These are phyloP conservation scores for Phytopythium litorale DNA, from an alignment of 352 stramenopile genomes.

Conservation along the genomic window DNA sequence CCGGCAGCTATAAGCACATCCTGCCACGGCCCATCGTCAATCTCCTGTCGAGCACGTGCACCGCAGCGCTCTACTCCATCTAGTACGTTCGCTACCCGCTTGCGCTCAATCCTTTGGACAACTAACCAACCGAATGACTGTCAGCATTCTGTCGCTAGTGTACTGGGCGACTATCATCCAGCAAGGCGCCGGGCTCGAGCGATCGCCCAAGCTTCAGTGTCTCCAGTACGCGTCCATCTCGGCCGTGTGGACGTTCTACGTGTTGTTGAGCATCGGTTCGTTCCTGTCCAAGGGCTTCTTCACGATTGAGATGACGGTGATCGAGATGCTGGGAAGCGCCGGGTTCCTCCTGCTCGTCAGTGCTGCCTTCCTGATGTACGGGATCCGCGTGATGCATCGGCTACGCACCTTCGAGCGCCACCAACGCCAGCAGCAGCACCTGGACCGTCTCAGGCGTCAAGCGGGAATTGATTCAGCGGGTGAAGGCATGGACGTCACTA, in stretches of 20 bases:
- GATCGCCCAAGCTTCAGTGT: constrained; percentile 18
- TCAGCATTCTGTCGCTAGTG: constrained; percentile 28
- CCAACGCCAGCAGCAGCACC: constrained; percentile 17
- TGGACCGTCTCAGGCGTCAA: neutral
- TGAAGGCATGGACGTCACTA: neutral
- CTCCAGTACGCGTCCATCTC: constrained; percentile 25
- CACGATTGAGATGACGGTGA: constrained; percentile 19
- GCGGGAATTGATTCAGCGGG: neutral
- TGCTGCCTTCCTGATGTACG: constrained; percentile 32
- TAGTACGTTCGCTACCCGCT: constrained; percentile 23
- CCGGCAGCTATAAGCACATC: constrained; percentile 31
- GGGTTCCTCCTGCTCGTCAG: constrained; percentile 35
- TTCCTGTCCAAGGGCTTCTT: constrained; percentile 40
- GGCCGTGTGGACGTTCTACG: constrained; percentile 33
- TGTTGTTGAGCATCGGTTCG: constrained; percentile 25
- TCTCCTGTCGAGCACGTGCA: constrained; percentile 38
- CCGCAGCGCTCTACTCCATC: constrained; percentile 36
- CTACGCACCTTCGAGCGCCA: constrained; percentile 22
- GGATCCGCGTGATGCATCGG: constrained; percentile 24
- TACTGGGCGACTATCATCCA: constrained; percentile 43
- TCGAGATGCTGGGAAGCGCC: constrained; percentile 29
- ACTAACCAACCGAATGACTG: neutral
- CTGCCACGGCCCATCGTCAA: constrained; percentile 30
- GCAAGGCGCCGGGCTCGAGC: constrained; percentile 16
- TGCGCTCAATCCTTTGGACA: neutral